Percentiles rank a stretch among this genome's conserved stretches.
Evolutionary conservation across 768 basidiomycete genomes (phyloP).

Genomic region (Dioszegia aurantiaca): DNA sequence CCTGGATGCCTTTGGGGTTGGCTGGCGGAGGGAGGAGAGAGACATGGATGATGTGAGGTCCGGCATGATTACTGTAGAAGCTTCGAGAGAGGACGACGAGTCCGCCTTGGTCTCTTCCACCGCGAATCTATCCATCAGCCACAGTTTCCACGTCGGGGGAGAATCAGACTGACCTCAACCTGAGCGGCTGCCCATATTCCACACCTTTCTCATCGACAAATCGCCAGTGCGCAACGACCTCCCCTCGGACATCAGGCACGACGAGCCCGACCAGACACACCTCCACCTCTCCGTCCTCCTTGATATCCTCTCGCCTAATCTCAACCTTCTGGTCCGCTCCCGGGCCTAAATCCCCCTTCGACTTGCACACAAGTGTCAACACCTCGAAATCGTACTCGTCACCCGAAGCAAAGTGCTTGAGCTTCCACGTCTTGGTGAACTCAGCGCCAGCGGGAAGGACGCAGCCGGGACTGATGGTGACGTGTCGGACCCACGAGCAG

Average conservation of each 20-base stretch:
- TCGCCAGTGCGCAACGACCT: conserved; percentile 41
- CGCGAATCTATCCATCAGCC: not conserved
- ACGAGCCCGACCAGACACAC: conserved; percentile 32
- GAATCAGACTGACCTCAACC: conserved; percentile 37
- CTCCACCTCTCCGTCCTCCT: conserved; percentile 35
- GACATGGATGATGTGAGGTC: conserved; percentile 5
- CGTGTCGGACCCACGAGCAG: conserved; percentile 44
- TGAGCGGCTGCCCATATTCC: conserved; percentile 43
- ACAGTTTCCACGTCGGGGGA: not conserved
- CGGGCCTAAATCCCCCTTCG: conserved; percentile 16
- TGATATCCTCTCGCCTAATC: conserved; percentile 25
- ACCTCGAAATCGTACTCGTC: conserved; percentile 36
- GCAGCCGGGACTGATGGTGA: conserved; percentile 48
- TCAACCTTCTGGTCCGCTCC: conserved; percentile 19
- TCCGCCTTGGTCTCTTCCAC: conserved; percentile 23
- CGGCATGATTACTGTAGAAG: conserved; percentile 47
- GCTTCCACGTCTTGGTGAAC: conserved; percentile 52
- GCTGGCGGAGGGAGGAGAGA: conserved; percentile 3
- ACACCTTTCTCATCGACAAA: conserved; percentile 43
- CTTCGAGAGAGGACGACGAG: conserved; percentile 21
- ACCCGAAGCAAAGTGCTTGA: conserved; percentile 48
- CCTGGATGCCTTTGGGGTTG: conserved; percentile 7
- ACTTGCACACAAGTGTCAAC: conserved; percentile 25
- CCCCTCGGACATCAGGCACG: conserved; percentile 34
- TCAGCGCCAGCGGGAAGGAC: conserved; percentile 46